Evolutionary conservation across 257 asterid species (phyloP).

Genomic region (Penstemon eatonii): DNA sequence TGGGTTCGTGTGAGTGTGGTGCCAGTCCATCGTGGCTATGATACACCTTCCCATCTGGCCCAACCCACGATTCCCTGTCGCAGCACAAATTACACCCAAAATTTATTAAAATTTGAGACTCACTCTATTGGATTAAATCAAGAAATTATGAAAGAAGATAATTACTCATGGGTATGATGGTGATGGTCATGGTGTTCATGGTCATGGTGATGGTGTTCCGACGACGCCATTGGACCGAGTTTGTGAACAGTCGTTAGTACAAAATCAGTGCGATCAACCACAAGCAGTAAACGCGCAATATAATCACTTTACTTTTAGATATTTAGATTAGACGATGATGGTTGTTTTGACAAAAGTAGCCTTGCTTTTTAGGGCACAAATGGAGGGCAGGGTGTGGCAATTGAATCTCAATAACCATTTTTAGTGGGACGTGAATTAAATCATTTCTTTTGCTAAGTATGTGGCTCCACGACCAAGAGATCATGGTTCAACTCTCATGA

Average conservation of each 20-base stretch:
- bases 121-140: background rate
- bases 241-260: background rate
- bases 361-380: no score
- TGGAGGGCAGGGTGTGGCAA: no score
- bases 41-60: slow-evolving; percentile 77
- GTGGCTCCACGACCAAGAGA: no score
- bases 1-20: slow-evolving; percentile 89
- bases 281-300: no score
- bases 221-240: slow-evolving; percentile 50
- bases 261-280: no score
- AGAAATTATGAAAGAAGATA: background rate
- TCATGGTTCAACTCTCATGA: no score
- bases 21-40: slow-evolving; percentile 98
- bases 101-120: background rate
- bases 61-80: slow-evolving; percentile 77
- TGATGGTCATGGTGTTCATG: slow-evolving; percentile 24
- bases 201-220: slow-evolving; percentile 37
- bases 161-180: slow-evolving; percentile 43
- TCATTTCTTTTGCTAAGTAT: no score
- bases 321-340: no score
- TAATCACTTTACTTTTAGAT: no score
- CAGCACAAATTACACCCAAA: slow-evolving; percentile 1
- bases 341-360: no score
- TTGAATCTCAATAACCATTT: no score
- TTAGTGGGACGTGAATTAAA: no score